Conservation (phyloP, 2,329 filamentous ascomycete species). For the Aureobasidium lini region DNA sequence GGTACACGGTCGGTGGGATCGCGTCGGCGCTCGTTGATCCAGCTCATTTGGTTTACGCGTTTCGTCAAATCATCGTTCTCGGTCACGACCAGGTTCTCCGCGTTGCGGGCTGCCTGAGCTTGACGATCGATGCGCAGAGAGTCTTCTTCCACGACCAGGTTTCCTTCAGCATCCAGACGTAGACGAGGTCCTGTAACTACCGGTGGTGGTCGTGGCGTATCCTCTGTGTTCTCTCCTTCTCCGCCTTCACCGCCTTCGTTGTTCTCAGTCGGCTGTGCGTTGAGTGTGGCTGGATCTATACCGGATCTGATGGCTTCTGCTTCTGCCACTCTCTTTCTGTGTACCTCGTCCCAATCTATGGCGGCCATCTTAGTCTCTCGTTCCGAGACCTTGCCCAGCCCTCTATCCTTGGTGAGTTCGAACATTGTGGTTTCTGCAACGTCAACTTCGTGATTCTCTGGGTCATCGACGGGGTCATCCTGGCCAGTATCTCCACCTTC, state of each 20-base stretch:
- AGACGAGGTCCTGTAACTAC: slow-evolving; percentile 43
- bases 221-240: slow-evolving; percentile 12
- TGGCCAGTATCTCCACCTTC: slow-evolving; percentile 17
- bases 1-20: slow-evolving; percentile 39
- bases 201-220: slow-evolving; percentile 9
- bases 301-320: slow-evolving; percentile 25
- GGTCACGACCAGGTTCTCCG: slow-evolving; percentile 35
- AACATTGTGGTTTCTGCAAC: slow-evolving; percentile 61
- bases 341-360: slow-evolving; percentile 51
- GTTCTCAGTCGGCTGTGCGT: slow-evolving; percentile 24
- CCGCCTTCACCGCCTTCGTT: slow-evolving; percentile 24
- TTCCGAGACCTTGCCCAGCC: slow-evolving; percentile 61
- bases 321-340: slow-evolving; percentile 30
- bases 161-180: slow-evolving; percentile 57
- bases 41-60: slow-evolving; percentile 61
- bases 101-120: slow-evolving; percentile 50
- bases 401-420: slow-evolving; percentile 57
- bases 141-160: slow-evolving; percentile 63
- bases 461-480: slow-evolving; percentile 21
- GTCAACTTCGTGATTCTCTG: slow-evolving; percentile 48
- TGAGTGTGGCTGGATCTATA: slow-evolving; percentile 4
- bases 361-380: slow-evolving; percentile 65
- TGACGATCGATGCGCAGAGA: slow-evolving; percentile 63
- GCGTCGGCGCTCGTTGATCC: slow-evolving; percentile 53
- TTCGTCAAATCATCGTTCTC: slow-evolving; percentile 75